Evolutionary conservation across 176 grass and related monocot genomes (phyloP), one percentile per base, ranked within the genome.

Genomic region (Carex pumila): DNA sequence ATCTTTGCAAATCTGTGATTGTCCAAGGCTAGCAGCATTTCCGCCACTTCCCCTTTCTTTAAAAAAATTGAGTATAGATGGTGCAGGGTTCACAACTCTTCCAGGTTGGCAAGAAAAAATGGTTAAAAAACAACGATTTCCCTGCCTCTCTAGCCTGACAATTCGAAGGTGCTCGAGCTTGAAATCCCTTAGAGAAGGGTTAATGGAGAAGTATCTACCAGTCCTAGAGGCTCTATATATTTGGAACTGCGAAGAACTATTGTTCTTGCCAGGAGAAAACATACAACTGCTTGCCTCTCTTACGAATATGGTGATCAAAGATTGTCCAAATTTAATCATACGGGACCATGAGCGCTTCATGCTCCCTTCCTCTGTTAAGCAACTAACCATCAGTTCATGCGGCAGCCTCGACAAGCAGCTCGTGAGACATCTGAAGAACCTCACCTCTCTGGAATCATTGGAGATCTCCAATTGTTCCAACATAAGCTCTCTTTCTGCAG

Each of bases 31-130:
- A 58, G 36, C 22, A 55, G 5, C 43, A 80, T 32, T 86, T 53
- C 85, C 75, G 5, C 41, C 29, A 37, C 45, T 86, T 80, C 85
- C 85, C 65, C 25, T 67, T 25, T 61, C 84, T 18, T 61, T 85
- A 30, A 64, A 49, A 61, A 75, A 62, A 8, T 45, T 85, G 55
- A 25, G 34, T 31, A 65, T 85, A 85, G 70, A 72, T 62, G 84
- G 73, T 62, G 69, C n/a, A 62, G 71, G 84, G 59, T 45, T 85
- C 19, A 5, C 17, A 50, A 45, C 53, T 76, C 84, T 85, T 54
- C 84, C 84, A 4, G 41, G 53, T 32, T 80, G 52, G 43, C 76
- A 80, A 80, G 76, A 18, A 60, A 22, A 61, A n/a, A 6, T 37
- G 12, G 76, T 58, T 29, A 15, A 34, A 32, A 80, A 54, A 15